These are phyloP conservation scores for Thalia dealbata DNA, from an alignment of 176 grass and related monocot species.

Conservation along the genomic window DNA sequence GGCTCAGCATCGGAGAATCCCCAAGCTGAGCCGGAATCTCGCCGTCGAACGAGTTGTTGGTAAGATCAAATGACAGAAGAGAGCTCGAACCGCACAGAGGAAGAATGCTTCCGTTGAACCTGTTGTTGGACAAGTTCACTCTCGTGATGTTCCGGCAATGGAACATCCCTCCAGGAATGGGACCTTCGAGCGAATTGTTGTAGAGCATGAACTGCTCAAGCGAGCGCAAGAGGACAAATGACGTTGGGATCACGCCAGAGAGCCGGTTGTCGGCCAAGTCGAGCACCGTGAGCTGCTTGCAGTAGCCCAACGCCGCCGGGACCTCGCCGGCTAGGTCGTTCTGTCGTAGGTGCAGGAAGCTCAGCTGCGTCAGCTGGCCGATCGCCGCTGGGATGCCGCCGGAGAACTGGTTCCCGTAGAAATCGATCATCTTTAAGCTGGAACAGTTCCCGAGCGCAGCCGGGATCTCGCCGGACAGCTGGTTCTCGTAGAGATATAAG, in stretches of 20 bases:
- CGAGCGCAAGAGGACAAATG: constrained; percentile 41
- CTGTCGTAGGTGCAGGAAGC: constrained; percentile 71
- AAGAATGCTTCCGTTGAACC: constrained; percentile 56
- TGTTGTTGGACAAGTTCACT: constrained; percentile 85
- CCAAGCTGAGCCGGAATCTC: constrained; percentile 65
- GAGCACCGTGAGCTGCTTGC: constrained; percentile 41
- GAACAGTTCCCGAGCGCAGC: constrained; percentile 56
- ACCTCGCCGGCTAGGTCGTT: constrained; percentile 59
- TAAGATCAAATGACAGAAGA: constrained; percentile 79
- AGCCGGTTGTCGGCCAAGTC: constrained; percentile 82
- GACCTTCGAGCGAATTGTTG: constrained; percentile 83
- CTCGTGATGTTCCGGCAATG: constrained; percentile 82
- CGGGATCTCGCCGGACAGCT: constrained; percentile 62
- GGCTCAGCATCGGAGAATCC: constrained; percentile 53
- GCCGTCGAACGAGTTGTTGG: constrained; percentile 64
- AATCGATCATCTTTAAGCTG: constrained; percentile 61
- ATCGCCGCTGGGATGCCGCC: constrained; percentile 61
- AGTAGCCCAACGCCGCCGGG: constrained; percentile 51
- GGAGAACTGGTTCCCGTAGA: constrained; percentile 73
- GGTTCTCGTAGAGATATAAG: constrained; percentile 86
- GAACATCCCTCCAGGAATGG: constrained; percentile 67
- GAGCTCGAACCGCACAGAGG: constrained; percentile 62
- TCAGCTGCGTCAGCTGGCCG: constrained; percentile 50
- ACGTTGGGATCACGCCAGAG: constrained; percentile 46
- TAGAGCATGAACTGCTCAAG: constrained; percentile 88